Evolutionary conservation across 257 asterid species (phyloP), one percentile per base, ranked within the genome.

Genomic region (Cynanchum wilfordii): DNA sequence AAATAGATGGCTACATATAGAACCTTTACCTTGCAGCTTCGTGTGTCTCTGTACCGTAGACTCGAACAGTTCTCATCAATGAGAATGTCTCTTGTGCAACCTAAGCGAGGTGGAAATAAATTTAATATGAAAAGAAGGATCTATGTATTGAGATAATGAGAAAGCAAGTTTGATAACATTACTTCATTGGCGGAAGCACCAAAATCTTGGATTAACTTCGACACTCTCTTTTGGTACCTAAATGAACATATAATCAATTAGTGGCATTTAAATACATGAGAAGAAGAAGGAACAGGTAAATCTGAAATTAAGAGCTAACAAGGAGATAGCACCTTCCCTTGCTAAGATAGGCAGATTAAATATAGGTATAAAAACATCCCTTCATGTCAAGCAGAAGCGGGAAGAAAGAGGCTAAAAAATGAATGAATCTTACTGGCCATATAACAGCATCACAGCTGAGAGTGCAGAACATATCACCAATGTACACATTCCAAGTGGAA

Each of bases 141-240:
- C n/a, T 44, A 25, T 33, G 57, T 47, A 5, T 58, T 19, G n/a
- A 45, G 58, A 70, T 64, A 64, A 73, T 47, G 56, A 78, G 63
- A 67, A 67, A 73, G 70, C 68, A 11, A 63, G 72, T 49, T 69
- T 76, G 71, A 36, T 25, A 70, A 76, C 70, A 44, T 84, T 91
- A 94, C 99, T 74, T 94, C 91, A 71, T 94, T 94, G 74, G 98
- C 93, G 74, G 92, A 91, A 79, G 99, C 99, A 69, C 96, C 89
- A 80, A 80, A 85, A 81, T 91, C 99, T 78, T 94, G 99, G 82
- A 84, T 84, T 72, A 89, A 82, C 85, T 85, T 94, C 10, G 97
- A 97, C 73, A 97, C 86, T 86, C 82, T 89, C 90, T 88, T 94
- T 80, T 94, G 99, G 81, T 93, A 93, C 90, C 96, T 93, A 66